Base-by-base conservation (phyloP, 768 basidiomycete genomes). In the Mycena sanguinolenta region DNA sequence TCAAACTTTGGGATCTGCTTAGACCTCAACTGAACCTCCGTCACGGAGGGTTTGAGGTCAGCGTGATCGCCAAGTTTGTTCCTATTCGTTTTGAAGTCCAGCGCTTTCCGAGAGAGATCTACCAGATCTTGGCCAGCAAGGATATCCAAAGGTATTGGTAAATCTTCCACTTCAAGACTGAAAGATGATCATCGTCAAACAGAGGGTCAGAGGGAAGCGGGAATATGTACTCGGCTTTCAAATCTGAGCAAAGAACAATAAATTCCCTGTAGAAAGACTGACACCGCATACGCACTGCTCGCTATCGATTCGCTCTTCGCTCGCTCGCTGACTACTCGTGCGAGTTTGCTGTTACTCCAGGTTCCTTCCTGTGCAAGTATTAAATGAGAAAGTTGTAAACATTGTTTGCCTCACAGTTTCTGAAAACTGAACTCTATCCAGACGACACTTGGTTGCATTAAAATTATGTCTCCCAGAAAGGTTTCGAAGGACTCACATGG, bases 401-500 rank as follows among this genome's bases (percentile, higher is more conserved):
- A 7, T 19, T 32, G 9, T n/a, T 30, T 13, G 2, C 1, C 54
- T 21, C 3, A 63, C 67, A 44, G 63, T 66, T 7, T 73, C 71
- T 3, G 71, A 57, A n/a, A 65, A 63, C n/a, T 67, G 71, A 30
- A 73, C 67, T 34, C 63, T 61, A 52, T 73, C 71, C 54, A 73
- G 54, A 2, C 71, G 71, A 38, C 71, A 73, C 71, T 72, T 13
- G 13, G 16, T 3, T 1, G 10, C 28, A 5, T 28, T 67, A 4
- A 34, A n/a, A n/a, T n/a, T n/a, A n/a, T n/a, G n/a, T n/a, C n/a
- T n/a, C n/a, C n/a, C n/a, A 34, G 32, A 34, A 10, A 5, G 32
- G 32, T 34, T 34, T 34, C 3, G 19, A 39, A 6, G 25, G 21
- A 63, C 72, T n/a, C 27, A 73, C 72, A 67, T 73, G 72, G 32